A percentile compares a stretch with the other conserved stretches of the same genome.
These are phyloP conservation scores for Cucumis hystrix DNA, from an alignment of 306 rosid genomes.

Conservation along the genomic window DNA sequence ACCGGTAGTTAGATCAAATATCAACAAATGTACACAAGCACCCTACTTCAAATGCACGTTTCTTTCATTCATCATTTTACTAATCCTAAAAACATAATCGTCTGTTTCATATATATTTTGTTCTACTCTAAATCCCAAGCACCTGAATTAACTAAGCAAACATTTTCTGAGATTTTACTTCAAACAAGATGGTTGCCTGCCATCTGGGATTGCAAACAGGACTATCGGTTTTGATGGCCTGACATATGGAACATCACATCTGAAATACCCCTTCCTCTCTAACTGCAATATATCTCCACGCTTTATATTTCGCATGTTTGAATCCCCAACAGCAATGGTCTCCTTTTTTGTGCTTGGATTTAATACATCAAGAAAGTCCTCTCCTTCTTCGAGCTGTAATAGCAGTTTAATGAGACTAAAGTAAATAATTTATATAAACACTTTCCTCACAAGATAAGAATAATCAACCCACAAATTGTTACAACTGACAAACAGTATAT, in stretches of 20 bases:
- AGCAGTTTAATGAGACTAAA: background rate
- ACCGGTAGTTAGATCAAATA: background rate
- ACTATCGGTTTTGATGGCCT: constrained; percentile 25
- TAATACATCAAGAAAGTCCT: constrained; percentile 59
- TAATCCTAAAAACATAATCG: too few species aligned
- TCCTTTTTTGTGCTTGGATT: constrained; percentile 76
- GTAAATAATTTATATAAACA: background rate
- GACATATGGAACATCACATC: constrained; percentile 56
- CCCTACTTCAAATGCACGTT: too few species aligned
- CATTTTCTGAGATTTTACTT: constrained; percentile 22
- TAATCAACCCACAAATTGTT: background rate
- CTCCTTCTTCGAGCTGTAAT: constrained; percentile 86
- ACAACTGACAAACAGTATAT: background rate
- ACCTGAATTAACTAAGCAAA: background rate
- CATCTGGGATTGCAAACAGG: constrained; percentile 73
- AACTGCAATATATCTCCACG: constrained; percentile 73
- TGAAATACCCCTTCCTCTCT: constrained; percentile 86
- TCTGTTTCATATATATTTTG: background rate
- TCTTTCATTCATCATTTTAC: too few species aligned
- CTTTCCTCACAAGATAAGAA: background rate
- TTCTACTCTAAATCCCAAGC: background rate
- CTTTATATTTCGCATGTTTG: constrained; percentile 67
- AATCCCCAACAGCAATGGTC: constrained; percentile 61
- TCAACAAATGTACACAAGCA: too few species aligned
- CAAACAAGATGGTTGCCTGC: constrained; percentile 49